Evolutionary conservation across 116 monocot species (phyloP).

Genomic region (Iris pallida): DNA sequence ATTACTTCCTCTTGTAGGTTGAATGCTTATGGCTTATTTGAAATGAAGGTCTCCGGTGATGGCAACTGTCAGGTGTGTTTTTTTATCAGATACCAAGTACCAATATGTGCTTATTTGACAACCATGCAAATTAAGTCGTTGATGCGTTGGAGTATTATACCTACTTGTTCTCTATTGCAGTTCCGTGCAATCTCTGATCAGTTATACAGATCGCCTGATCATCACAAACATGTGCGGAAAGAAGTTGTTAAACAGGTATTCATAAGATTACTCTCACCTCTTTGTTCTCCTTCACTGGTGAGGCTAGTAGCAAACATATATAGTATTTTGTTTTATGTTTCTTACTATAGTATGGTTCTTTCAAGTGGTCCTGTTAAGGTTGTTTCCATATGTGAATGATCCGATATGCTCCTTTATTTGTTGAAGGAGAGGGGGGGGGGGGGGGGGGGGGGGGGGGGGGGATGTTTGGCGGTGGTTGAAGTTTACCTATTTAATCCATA

Average conservation of each 20-base stretch:
- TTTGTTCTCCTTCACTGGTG: not conserved
- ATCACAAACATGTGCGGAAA: slow-evolving; percentile 88
- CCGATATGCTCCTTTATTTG: no score
- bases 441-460: no score
- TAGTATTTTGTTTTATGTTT: no score
- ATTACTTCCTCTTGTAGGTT: slow-evolving; percentile 42
- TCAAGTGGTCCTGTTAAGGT: no score
- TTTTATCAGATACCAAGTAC: not conserved
- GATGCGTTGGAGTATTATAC: not conserved
- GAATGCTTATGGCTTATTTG: slow-evolving; percentile 71
- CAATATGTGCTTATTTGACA: slow-evolving; percentile 1
- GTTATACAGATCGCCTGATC: slow-evolving; percentile 76
- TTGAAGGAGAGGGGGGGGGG: no score
- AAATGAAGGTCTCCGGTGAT: slow-evolving; percentile 93
- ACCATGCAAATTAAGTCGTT: slow-evolving; percentile 11
- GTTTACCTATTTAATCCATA: no score
- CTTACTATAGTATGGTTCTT: no score
- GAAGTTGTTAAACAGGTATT: slow-evolving; percentile 90
- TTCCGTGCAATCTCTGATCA: slow-evolving; percentile 98
- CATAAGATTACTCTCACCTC: not conserved
- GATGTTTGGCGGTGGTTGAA: no score
- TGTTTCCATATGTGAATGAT: no score
- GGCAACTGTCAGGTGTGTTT: slow-evolving; percentile 97
- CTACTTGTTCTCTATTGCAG: slow-evolving; percentile 33
- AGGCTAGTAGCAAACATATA: no score